Evolutionary conservation across 192 early-diverging fungal species (phyloP), one percentile per base, ranked within the genome.

Genomic region (Podila epicladia): DNA sequence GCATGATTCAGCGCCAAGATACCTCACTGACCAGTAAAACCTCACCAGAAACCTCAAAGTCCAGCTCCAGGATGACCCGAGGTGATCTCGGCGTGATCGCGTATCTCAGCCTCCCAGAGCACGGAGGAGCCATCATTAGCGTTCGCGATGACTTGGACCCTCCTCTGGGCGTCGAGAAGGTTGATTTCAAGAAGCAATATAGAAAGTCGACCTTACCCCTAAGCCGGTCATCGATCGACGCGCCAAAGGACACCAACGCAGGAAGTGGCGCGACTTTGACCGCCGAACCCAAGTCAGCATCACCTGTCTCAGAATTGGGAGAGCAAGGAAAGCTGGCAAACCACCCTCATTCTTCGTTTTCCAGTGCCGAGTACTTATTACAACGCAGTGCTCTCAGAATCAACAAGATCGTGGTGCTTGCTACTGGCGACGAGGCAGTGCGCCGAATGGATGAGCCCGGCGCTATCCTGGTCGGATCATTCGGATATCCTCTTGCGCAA

Each of bases 71-170:
- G 49, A 71, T 35, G 50, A 58, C 31, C 60, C 84, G 62, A 37
- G 87, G 32, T 49, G 70, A 60, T 75, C 75, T 57, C 38, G 88
- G 50, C 63, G 82, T 67, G 26, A 66, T 57, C 51, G 74, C 64
- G 22, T 85, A 75, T 75, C 85, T 64, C 24, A 91, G 89, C 11
- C 82, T 93, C 9, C 84, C 89, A 6, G 92, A 93, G 75, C 88
- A 92, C 58, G 92, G 92, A 24, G 91, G 92, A 20, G 88, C 87
- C 73, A 84, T 92, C 29, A 71, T 93, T 41, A 82, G 85, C 33
- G 82, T 92, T 51, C 83, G 90, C 31, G 91, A 93, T 72, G 75
- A 84, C 53, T 50, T 92, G 20, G 85, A 75, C 9, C 62, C 69
- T 38, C 75, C 69, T 2, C 33, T 3, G 8, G 58, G 63, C 29